phyloP scores from a whole-genome alignment of 2,329 filamentous ascomycete species.

The Ascochyta viciae-villosae region DNA sequence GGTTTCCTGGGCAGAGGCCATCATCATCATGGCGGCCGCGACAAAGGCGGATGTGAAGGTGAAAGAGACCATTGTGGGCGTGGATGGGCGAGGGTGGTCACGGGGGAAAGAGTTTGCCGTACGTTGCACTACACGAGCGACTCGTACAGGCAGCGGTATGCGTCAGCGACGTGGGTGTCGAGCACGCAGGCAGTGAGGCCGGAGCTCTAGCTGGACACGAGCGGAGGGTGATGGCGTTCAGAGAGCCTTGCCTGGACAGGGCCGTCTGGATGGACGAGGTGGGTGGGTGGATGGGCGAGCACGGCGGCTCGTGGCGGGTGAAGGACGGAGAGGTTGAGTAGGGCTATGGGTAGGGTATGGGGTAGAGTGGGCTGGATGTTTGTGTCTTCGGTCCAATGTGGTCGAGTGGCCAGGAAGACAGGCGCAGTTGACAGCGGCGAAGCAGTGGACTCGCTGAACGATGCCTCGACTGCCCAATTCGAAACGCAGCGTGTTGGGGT shows the following conservation, averaged over 20 bases:
- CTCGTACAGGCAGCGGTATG: conserved; percentile 25
- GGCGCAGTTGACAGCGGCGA: conserved; percentile 23
- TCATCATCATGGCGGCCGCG: conserved; percentile 41
- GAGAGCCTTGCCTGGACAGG: conserved; percentile 6
- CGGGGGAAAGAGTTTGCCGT: conserved; percentile 14
- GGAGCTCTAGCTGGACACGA: conserved; percentile 36
- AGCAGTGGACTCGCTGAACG: conserved; percentile 45
- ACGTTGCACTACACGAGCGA: conserved; percentile 21
- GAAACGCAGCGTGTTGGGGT: conserved; percentile 49
- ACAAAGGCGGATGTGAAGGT: conserved; percentile 40
- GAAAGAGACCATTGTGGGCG: conserved; percentile 43
- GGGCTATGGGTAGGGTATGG: conserved; percentile 2
- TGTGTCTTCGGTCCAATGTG: conserved; percentile 13
- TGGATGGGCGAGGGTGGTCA: conserved; percentile 8
- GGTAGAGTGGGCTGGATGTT: conserved; percentile 15
- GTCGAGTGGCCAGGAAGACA: conserved; percentile 20
- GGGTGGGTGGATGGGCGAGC: conserved; percentile 3
- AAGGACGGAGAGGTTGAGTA: conserved; percentile 2
- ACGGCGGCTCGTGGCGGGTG: conserved; percentile 13
- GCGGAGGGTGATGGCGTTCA: conserved; percentile 12
- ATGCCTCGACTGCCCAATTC: conserved; percentile 38
- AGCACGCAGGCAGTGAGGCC: conserved; percentile 10
- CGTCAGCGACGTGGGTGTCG: conserved; percentile 24
- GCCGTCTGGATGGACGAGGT: conserved; percentile 17
- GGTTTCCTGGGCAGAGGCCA: conserved; percentile 28